These are phyloP conservation scores for Geosmithia morbida DNA, from an alignment of 2,329 filamentous ascomycete species.

Conservation along the genomic window DNA sequence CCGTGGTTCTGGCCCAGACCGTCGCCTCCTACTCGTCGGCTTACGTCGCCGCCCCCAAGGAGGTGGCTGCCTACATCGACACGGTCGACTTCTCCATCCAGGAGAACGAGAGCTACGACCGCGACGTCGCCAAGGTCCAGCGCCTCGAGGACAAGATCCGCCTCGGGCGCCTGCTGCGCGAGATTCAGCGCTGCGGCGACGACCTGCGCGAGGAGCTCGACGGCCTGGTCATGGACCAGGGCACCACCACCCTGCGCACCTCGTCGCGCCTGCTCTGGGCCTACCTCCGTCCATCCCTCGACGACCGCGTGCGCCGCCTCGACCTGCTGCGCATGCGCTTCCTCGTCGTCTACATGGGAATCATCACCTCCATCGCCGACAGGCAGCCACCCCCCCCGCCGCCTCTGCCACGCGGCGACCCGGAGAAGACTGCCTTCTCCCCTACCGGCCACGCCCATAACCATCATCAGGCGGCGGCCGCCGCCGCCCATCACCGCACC, in stretches of 20 bases:
- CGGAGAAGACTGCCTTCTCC: slow-evolving; percentile 17
- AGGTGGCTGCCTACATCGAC: slow-evolving; percentile 43
- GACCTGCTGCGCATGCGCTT: slow-evolving; percentile 52
- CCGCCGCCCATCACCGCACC: neutral
- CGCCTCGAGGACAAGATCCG: slow-evolving; percentile 49
- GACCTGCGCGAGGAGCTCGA: slow-evolving; percentile 47
- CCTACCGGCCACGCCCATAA: neutral
- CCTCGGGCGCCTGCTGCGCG: slow-evolving; percentile 39
- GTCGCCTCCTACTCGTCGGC: slow-evolving; percentile 36
- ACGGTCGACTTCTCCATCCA: slow-evolving; percentile 45
- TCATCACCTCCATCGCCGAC: slow-evolving; percentile 26
- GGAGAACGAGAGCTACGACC: slow-evolving; percentile 51
- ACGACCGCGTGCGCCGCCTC: slow-evolving; percentile 42
- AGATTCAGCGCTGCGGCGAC: slow-evolving; percentile 47
- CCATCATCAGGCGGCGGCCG: neutral
- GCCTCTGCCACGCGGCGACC: slow-evolving; percentile 14
- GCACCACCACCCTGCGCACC: slow-evolving; percentile 25
- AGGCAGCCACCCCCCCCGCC: slow-evolving; percentile 16
- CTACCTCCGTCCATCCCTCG: slow-evolving; percentile 33
- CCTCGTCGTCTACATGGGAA: slow-evolving; percentile 48
- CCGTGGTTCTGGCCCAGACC: slow-evolving; percentile 38
- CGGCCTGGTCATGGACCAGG: slow-evolving; percentile 31
- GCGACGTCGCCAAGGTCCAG: slow-evolving; percentile 40
- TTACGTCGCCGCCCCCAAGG: slow-evolving; percentile 41
- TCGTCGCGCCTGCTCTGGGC: slow-evolving; percentile 44